Percentiles rank a stretch among this genome's conserved stretches.
Evolutionary conservation across 2,329 filamentous ascomycete genomes (phyloP).

Genomic region (Cytospora paraplurivora): DNA sequence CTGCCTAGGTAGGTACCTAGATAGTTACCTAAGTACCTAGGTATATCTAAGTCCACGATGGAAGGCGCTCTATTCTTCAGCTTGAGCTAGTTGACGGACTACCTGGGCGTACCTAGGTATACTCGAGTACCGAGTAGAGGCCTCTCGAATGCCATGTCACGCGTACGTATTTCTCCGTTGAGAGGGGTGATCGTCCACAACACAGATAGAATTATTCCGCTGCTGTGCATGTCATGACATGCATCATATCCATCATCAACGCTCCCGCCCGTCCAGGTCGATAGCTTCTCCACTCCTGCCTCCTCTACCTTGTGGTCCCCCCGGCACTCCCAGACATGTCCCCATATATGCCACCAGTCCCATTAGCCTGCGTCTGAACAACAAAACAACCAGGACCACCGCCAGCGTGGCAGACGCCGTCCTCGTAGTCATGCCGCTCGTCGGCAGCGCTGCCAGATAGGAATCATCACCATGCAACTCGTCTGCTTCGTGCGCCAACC

Average conservation of each 20-base stretch:
- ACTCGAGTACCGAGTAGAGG: no score
- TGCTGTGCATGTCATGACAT: neutral
- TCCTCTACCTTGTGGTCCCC: neutral
- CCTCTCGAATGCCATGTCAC: no score
- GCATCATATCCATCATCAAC: no score
- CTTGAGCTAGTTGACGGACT: no score
- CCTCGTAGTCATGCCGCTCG: slow-evolving; percentile 6
- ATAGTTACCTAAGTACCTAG: neutral
- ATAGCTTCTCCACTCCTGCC: slow-evolving; percentile 10
- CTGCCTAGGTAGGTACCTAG: neutral
- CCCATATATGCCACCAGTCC: slow-evolving; percentile 12
- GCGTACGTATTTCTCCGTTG: no score
- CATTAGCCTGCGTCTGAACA: slow-evolving; percentile 18
- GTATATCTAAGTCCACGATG: neutral
- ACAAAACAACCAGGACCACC: slow-evolving; percentile 4
- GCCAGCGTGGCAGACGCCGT: slow-evolving; percentile 4
- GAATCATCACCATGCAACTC: slow-evolving; percentile 8
- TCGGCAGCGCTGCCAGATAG: neutral
- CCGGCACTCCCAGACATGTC: neutral
- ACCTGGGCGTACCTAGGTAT: no score
- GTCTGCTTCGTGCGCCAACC: slow-evolving; percentile 11
- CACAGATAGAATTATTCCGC: neutral
- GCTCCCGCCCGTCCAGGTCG: slow-evolving; percentile 13
- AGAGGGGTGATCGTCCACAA: no score
- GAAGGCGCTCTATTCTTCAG: no score